These are phyloP conservation scores for Cairneyella variabilis DNA, from an alignment of 495 filamentous ascomycete genomes.

Conservation along the genomic window DNA sequence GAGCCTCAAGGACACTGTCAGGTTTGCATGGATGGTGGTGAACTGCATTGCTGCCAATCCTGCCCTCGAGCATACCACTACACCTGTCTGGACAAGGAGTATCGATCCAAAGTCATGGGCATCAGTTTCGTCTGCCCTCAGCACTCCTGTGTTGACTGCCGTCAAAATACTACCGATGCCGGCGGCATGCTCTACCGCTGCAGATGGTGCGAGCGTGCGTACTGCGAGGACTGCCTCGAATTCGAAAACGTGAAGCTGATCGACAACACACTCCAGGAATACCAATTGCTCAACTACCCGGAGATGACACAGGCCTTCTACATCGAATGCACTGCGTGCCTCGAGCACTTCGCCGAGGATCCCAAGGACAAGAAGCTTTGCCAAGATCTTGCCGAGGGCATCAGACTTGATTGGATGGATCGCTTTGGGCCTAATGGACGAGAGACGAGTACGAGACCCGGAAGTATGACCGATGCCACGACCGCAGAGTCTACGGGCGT, in stretches of 20 bases:
- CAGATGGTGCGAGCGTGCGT: slow-evolving; percentile 51
- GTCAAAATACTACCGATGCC: slow-evolving; percentile 48
- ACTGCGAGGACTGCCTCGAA: slow-evolving; percentile 61
- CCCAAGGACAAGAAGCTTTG: slow-evolving; percentile 31
- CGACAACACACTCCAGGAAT: slow-evolving; percentile 47
- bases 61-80: slow-evolving; percentile 58
- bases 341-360: slow-evolving; percentile 31
- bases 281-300: slow-evolving; percentile 44
- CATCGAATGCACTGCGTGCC: slow-evolving; percentile 44
- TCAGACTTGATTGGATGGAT: slow-evolving; percentile 23
- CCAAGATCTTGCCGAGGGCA: slow-evolving; percentile 19
- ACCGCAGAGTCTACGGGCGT: slow-evolving; percentile 33
- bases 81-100: slow-evolving; percentile 42
- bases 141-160: slow-evolving; percentile 54
- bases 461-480: slow-evolving; percentile 36
- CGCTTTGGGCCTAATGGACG: slow-evolving; percentile 9
- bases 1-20: slow-evolving; percentile 54
- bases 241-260: slow-evolving; percentile 48
- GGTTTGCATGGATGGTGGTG: slow-evolving; percentile 47
- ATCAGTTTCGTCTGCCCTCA: slow-evolving; percentile 52
- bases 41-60: slow-evolving; percentile 43
- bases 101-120: slow-evolving; percentile 32
- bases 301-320: slow-evolving; percentile 43
- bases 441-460: slow-evolving; percentile 22
- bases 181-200: slow-evolving; percentile 60